Evolutionary conservation across 495 filamentous ascomycete species (phyloP), one percentile per base, ranked within the genome.

Genomic region (Aspergillus coremiiformis): DNA sequence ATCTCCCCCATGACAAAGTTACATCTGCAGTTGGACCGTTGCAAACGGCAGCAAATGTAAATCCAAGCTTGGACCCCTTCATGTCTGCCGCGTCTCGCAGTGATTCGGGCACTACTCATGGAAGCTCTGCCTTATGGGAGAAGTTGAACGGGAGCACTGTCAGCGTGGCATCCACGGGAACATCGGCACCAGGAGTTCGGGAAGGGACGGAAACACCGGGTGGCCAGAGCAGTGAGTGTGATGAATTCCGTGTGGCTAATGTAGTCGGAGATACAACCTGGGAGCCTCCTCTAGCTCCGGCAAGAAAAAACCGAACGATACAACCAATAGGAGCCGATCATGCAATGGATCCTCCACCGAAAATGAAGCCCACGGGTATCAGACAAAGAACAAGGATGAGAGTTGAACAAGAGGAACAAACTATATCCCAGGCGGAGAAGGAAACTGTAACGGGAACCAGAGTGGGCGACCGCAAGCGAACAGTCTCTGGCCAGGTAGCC

Each of bases 401-500:
- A 63, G 67, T 72, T 51, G 76, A 83, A 26, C 35, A 67, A 53
- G 75, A 80, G 22, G 77, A 78, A 46, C 58, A 71, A 58, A 58
- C 75, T 66, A 27, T 61, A 15, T 45, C 45, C 5, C 59, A 66
- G 12, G 33, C 57, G 39, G 69, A 73, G 56, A 66, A 64, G 55
- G 70, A 74, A 19, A 53, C 64, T 17, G 64, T 67, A n/a, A 62
- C 62, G 41, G 61, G 61, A 4, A 56, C 63, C 21, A 61, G 65
- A 46, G 56, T 69, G 24, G 68, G 72, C 8, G 85, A 85, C 55
- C 80, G 88, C 61, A 96, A 95, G 69, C 79, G 90, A 52, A 95
- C 90, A 5, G 78, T 92, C 14, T 92, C 90, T 24, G 90, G 90
- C 2, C 86, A 92, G 58, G 80, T 81, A 12, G 81, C 86, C 8